Percentiles rank a stretch among this genome's conserved stretches.
These are phyloP conservation scores for Colletotrichum spinosum DNA, from an alignment of 2,329 filamentous ascomycete species.

Conservation along the genomic window DNA sequence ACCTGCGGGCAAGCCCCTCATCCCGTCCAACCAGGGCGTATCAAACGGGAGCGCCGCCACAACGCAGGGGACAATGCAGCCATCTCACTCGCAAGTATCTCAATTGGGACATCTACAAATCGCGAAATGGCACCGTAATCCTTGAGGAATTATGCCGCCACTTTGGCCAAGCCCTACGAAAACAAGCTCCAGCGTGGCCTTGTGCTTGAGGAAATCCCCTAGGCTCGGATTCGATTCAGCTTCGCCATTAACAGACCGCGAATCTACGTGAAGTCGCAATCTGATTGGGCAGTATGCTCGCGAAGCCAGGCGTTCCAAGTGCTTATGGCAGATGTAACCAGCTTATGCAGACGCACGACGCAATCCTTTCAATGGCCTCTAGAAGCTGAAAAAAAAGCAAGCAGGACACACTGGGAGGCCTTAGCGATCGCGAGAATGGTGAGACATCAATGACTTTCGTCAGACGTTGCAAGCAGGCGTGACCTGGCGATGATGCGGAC, in stretches of 20 bases:
- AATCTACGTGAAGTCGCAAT: not conserved
- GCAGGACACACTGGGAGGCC: not conserved
- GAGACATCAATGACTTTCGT: not conserved
- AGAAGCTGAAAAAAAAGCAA: not conserved
- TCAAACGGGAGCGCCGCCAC: too few relatives aligned
- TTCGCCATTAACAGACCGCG: not conserved
- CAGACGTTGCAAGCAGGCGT: not conserved
- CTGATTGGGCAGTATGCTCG: constrained; percentile 12
- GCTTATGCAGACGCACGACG: constrained; percentile 23
- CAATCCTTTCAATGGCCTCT: constrained; percentile 13
- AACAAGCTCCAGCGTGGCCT: too few relatives aligned
- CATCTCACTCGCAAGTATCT: too few relatives aligned
- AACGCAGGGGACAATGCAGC: too few relatives aligned
- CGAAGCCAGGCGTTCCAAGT: constrained; percentile 17
- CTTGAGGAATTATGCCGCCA: not conserved
- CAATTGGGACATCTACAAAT: too few relatives aligned
- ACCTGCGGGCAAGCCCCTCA: too few relatives aligned
- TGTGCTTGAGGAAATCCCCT: too few relatives aligned
- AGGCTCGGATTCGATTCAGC: constrained; percentile 1
- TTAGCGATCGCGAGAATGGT: not conserved
- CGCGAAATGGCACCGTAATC: not conserved
- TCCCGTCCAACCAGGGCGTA: too few relatives aligned
- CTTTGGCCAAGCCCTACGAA: too few relatives aligned
- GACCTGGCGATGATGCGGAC: not conserved
- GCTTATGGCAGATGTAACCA: constrained; percentile 36